These are phyloP conservation scores for Podaxis rugospora DNA, from an alignment of 768 basidiomycete species.

Conservation along the genomic window DNA sequence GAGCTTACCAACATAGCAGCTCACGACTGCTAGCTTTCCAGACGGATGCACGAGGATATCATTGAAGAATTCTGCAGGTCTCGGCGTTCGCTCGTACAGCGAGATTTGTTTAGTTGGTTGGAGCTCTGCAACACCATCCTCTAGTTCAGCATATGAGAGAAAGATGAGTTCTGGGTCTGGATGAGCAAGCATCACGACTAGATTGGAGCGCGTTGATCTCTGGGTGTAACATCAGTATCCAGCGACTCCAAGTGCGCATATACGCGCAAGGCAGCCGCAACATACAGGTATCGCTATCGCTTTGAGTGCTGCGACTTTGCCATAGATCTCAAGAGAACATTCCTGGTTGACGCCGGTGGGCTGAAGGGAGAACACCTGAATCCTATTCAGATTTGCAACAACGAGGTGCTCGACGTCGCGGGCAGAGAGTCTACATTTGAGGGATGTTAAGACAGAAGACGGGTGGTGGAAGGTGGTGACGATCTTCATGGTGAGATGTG, in stretches of 20 bases:
- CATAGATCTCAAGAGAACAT: constrained; percentile 64
- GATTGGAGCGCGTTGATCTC: constrained; percentile 40
- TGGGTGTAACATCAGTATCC: background rate
- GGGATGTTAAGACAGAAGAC: constrained; percentile 65
- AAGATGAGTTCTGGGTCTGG: constrained; percentile 72
- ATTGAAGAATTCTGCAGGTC: constrained; percentile 68
- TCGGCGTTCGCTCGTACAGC: constrained; percentile 52
- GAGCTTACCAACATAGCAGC: constrained; percentile 67
- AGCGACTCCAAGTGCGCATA: constrained; percentile 7
- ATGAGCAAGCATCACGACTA: constrained; percentile 70
- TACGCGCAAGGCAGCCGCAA: constrained; percentile 6
- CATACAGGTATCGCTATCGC: constrained; percentile 52
- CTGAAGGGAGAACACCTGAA: constrained; percentile 66
- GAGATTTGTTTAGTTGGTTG: constrained; percentile 39
- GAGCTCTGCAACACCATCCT: constrained; percentile 30
- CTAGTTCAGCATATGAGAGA: constrained; percentile 43
- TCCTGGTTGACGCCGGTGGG: constrained; percentile 57
- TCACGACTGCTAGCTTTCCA: constrained; percentile 56
- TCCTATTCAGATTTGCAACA: constrained; percentile 58
- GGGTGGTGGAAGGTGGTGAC: constrained; percentile 75
- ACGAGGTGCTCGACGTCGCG: constrained; percentile 59
- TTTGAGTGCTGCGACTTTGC: constrained; percentile 54
- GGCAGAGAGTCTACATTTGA: constrained; percentile 61
- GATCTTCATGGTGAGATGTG: constrained; percentile 40
- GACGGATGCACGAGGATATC: constrained; percentile 63